Conservation (phyloP, 2,329 filamentous ascomycete genomes). For the Ophiognomonia clavigignenti-juglandacearum region DNA sequence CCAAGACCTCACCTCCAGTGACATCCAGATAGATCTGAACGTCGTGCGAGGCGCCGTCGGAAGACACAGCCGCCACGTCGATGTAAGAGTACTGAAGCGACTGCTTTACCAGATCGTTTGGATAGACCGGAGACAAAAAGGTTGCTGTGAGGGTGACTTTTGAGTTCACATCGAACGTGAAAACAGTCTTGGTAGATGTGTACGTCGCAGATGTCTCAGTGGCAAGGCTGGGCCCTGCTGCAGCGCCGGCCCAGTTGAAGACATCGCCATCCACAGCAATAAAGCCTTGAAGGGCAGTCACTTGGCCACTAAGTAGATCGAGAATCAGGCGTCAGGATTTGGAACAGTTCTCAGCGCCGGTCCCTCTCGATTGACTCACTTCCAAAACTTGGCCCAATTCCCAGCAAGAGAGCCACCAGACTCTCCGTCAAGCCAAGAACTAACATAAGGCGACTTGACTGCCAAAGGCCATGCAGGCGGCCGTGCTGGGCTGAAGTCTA, state of each 20-base stretch:
- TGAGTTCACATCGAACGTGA: constrained; percentile 59
- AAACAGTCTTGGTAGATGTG: constrained; percentile 67
- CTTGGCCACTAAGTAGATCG: constrained; percentile 41
- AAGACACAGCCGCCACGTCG: constrained; percentile 55
- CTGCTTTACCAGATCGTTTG: constrained; percentile 60
- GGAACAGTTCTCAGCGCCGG: neutral
- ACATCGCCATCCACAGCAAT: constrained; percentile 61
- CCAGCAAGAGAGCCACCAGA: constrained; percentile 63
- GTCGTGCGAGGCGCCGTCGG: constrained; percentile 57
- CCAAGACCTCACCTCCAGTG: constrained; percentile 59
- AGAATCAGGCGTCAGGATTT: constrained; percentile 10
- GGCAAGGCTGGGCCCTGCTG: constrained; percentile 41
- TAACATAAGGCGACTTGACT: constrained; percentile 71
- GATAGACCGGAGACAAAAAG: constrained; percentile 67
- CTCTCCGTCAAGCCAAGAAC: constrained; percentile 61
- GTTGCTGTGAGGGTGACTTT: constrained; percentile 61
- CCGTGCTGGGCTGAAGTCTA: constrained; percentile 60
- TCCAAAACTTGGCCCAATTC: constrained; percentile 65
- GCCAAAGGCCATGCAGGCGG: constrained; percentile 68
- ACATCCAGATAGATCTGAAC: constrained; percentile 72
- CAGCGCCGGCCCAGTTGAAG: constrained; percentile 65
- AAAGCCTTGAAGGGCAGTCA: constrained; percentile 63
- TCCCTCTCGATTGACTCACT: constrained; percentile 43
- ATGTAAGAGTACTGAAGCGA: constrained; percentile 69
- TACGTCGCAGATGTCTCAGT: constrained; percentile 63